Conservation (phyloP, 2,329 filamentous ascomycete genomes). For the Neofusicoccum cordaticola region DNA sequence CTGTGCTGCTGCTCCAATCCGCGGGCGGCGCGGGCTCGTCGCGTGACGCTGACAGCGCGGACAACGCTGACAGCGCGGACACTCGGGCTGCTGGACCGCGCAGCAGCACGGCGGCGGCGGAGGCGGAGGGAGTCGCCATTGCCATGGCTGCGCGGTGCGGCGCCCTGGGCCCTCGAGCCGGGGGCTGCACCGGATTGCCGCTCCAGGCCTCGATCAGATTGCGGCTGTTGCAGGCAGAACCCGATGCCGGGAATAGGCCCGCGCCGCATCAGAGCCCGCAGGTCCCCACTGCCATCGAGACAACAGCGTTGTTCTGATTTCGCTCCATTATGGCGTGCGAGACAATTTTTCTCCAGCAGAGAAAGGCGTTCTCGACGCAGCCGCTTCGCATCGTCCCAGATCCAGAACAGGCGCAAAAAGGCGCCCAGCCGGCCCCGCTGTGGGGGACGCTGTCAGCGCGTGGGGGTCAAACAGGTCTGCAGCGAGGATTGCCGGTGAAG, state of each 20-base stretch:
- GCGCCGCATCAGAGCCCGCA: not conserved
- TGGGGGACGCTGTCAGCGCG: not conserved
- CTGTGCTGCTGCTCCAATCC: too few relatives aligned
- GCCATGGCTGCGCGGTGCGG: not conserved
- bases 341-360: not conserved
- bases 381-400: too few relatives aligned
- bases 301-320: not conserved
- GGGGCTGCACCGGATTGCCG: slow-evolving; percentile 5
- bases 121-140: not conserved
- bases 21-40: too few relatives aligned
- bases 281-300: not conserved
- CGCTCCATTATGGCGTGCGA: slow-evolving; percentile 12
- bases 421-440: not conserved
- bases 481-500: not conserved
- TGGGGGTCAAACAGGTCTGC: not conserved
- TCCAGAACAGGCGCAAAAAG: too few relatives aligned
- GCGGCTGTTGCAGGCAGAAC: slow-evolving; percentile 6
- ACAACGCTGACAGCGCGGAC: not conserved
- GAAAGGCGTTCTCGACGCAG: not conserved
- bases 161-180: not conserved
- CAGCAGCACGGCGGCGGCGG: not conserved
- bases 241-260: not conserved
- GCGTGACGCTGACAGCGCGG: not conserved
- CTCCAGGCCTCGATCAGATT: not conserved
- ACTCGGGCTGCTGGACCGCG: not conserved